Base-by-base conservation (phyloP, 768 basidiomycete species). In the Candolleomyces aberdarensis region DNA sequence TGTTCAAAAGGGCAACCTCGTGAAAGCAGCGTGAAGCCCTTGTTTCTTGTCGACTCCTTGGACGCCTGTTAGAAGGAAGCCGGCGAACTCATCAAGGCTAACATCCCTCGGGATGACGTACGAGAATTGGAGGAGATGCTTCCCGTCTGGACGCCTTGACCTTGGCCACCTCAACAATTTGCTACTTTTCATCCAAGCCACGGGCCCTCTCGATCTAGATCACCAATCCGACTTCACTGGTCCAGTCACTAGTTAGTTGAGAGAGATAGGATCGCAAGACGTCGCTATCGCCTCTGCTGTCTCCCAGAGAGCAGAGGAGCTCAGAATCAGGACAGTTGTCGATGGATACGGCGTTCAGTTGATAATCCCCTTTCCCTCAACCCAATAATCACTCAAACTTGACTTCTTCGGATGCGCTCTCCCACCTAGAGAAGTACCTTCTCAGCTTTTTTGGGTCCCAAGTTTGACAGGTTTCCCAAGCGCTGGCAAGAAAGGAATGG, bases 201-300 rank as follows among this genome's bases (percentile, higher is more conserved):
- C 57, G 14, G 26, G 53, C 11, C 43, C 14, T 17, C 43, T 10
- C 17, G 17, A 9, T 32, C 26, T 31, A 13, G 46, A 26, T 57
- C 58, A 31, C 13, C 58, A 48, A 11, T 50, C 31, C 19, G 65
- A 52, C 31, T 69, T 66, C 26, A 64, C 69, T 4, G 85, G 83
- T 0, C 78, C 81, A n/a, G n/a, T n/a, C n/a, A n/a, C n/a, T n/a
- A n/a, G n/a, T n/a, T n/a, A n/a, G n/a, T n/a, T n/a, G n/a, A n/a
- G n/a, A n/a, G n/a, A n/a, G n/a, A 73, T 94, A 6, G 92, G 90
- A 0, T 73, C 92, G n/a, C 94, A 96, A 67, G 94, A 96, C 64
- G 90, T 92, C 5, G 89, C 87, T 0, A 91, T 96, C 60, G 86
- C 92, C 10, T 79, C 74, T 58, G 82, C 88, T 2, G 84, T 93